Evolutionary conservation across 2,329 filamentous ascomycete species (phyloP).

Genomic region (Curvularia sp.): DNA sequence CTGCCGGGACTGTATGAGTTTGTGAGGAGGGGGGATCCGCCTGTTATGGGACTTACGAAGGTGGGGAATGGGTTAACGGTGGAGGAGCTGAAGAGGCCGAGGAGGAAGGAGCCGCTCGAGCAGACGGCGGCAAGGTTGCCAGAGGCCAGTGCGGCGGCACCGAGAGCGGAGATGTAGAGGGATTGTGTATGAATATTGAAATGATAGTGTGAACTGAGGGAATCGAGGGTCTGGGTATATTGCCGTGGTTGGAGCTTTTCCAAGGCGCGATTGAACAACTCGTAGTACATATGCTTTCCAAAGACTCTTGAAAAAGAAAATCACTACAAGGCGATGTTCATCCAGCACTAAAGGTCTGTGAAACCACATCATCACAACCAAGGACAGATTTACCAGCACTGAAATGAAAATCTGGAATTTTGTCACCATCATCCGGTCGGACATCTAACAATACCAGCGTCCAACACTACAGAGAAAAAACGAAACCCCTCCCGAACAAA

Average conservation of each 20-base stretch:
- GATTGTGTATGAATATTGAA: conserved; percentile 9
- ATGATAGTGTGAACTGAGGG: neutral
- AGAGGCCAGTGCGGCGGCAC: conserved; percentile 37
- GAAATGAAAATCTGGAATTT: neutral
- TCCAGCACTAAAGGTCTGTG: no score
- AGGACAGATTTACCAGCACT: neutral
- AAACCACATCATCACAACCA: no score
- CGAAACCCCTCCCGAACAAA: neutral
- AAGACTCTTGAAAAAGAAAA: neutral
- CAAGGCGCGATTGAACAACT: neutral
- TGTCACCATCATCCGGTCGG: neutral
- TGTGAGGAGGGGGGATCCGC: conserved; percentile 87
- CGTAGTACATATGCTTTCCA: neutral
- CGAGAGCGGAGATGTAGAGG: conserved; percentile 23
- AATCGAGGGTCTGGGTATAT: no score
- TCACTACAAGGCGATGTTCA: neutral
- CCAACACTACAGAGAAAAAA: neutral
- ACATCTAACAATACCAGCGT: neutral
- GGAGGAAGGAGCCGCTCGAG: conserved; percentile 67
- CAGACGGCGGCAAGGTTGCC: conserved; percentile 71
- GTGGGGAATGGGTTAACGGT: conserved; percentile 79
- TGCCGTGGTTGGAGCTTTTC: no score
- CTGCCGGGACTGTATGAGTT: conserved; percentile 92
- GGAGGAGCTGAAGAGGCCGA: conserved; percentile 81
- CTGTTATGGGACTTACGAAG: conserved; percentile 92